Base-by-base conservation (phyloP, 2,329 filamentous ascomycete species). In the Diaporthe citriasiana region DNA sequence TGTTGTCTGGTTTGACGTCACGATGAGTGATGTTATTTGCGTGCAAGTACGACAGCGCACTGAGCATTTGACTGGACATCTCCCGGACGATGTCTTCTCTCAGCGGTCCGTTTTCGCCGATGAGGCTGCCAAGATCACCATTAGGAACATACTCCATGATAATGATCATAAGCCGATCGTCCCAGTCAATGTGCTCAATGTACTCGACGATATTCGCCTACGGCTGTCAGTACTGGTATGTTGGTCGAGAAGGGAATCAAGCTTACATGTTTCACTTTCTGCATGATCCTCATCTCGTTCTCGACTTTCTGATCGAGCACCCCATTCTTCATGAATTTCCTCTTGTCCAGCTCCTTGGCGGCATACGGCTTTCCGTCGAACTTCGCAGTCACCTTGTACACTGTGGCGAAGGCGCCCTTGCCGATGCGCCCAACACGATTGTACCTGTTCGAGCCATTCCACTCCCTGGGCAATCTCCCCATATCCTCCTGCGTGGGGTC, bases 1-100 rank as follows among this genome's bases (percentile, higher is more conserved):
- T 98, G 80, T 99, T 99, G 86, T 99, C 97, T 0, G 97, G 97
- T 81, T 99, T 99, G 80, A 99, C 95, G 82, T 99, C 97, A n/a
- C 97, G 93, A 83, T 99, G 97, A 0, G 96, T 98, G 78, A 99
- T 98, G 80, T 93, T 95, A 79, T 93, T 93, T 70, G 88, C 87
- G 82, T 99, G 97, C 12, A 99, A 87, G 81, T 99, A 98, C 40
- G 91, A 91, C 70, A 99, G 85, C 2, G 96, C 96, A 77, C 93
- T 90, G 56, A 98, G 85, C 47, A 98, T 89, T 81, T 97, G 95
- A 27, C 85, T 82, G 1, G 95, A 90, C 82, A 98, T 93, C 7
- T 86, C 86, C 81, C 93, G 91, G n/a, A 91, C 93, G 77, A 92
- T 86, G 0, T 83, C 78, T 80, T 98, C 96, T 0, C 87, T 83